A percentile compares a stretch with the other conserved stretches of the same genome.
phyloP scores from a whole-genome alignment of 768 basidiomycete species.

The Tremella yokohamensis region DNA sequence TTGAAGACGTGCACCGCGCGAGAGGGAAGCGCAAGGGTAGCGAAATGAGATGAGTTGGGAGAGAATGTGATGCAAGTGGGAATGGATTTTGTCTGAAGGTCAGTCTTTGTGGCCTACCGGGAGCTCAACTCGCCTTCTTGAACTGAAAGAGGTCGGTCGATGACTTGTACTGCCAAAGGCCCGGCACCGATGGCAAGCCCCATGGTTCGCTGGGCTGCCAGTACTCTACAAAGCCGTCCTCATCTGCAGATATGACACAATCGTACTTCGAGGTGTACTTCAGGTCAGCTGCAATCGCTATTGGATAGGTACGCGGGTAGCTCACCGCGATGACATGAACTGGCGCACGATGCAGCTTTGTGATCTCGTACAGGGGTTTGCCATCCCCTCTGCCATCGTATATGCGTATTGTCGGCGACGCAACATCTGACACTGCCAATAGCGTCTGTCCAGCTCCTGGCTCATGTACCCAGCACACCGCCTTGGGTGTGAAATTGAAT shows the following conservation, averaged over 20 bases:
- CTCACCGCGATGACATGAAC: slow-evolving; percentile 87
- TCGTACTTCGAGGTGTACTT: slow-evolving; percentile 90
- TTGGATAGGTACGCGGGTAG: slow-evolving; percentile 16
- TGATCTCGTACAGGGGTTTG: slow-evolving; percentile 69
- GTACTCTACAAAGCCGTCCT: slow-evolving; percentile 91
- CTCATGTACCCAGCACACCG: slow-evolving; percentile 93
- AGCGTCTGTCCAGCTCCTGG: slow-evolving; percentile 81
- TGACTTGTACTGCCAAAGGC: slow-evolving; percentile 85
- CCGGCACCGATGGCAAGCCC: slow-evolving; percentile 69
- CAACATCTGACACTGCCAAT: slow-evolving; percentile 83
- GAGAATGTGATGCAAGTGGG: slow-evolving; percentile 90
- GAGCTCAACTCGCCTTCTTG: slow-evolving; percentile 70
- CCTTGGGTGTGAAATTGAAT: slow-evolving; percentile 74
- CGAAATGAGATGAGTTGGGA: slow-evolving; percentile 81
- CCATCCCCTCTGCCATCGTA: slow-evolving; percentile 90
- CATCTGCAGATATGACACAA: slow-evolving; percentile 88
- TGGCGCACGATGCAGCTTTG: slow-evolving; percentile 75
- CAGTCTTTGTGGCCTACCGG: background rate
- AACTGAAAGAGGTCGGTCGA: slow-evolving; percentile 94
- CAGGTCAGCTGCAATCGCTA: background rate
- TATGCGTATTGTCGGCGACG: slow-evolving; percentile 70
- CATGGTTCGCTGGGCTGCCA: slow-evolving; percentile 92
- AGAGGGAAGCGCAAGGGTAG: slow-evolving; percentile 83
- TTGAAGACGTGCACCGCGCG: slow-evolving; percentile 91
- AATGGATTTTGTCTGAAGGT: slow-evolving; percentile 74